Base-by-base conservation (phyloP, 495 filamentous ascomycete species). In the Penicillium silybi region DNA sequence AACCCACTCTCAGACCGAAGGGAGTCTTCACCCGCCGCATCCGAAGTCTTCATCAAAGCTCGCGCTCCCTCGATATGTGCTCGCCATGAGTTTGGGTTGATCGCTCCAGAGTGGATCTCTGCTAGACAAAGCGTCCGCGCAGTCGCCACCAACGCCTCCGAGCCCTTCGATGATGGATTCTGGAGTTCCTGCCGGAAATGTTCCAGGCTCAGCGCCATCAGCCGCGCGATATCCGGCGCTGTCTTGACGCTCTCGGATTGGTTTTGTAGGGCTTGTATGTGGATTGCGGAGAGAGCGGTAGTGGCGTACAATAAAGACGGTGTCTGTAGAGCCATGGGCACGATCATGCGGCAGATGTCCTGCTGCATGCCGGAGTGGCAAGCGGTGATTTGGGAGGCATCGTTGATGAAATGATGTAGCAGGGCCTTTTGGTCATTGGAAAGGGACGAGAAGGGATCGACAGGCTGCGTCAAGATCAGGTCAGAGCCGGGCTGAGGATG, bases 71-170 rank as follows among this genome's bases (percentile, higher is more conserved):
- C 73, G 19, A 76, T 69, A 58, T 76, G 73, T 11, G 72, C 73
- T 35, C 73, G 63, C 73, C 73, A 76, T 17, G 73, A 73, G 41
- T 76, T 69, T 0, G 73, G 73, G 40, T 76, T 62, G 22, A 76
- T 68, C 11, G 73, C 73, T 0, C 73, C 73, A 0, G 73, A 76
- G 50, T 76, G 73, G 3, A 76, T 73, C 58, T 76, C 73, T n/a
- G 73, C 73, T 9, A 76, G 54, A 57, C 73, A 76, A 10, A 76
- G 66, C 13, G 73, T 76, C 16, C 73, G 70, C n/a, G 73, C 73
- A 7, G 73, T 76, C 8, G 73, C 73, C 34, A 76, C 60, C 41
- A 76, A 52, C 25, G 68, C 73, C 57, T 76, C 73, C 7, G 70
- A 72, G 15, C 58, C 66, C 48, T 64, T 67, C 6, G 59, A 53